Conservation (phyloP, 371 early-diverging fungal genomes). For the Vairimorpha apis region DNA sequence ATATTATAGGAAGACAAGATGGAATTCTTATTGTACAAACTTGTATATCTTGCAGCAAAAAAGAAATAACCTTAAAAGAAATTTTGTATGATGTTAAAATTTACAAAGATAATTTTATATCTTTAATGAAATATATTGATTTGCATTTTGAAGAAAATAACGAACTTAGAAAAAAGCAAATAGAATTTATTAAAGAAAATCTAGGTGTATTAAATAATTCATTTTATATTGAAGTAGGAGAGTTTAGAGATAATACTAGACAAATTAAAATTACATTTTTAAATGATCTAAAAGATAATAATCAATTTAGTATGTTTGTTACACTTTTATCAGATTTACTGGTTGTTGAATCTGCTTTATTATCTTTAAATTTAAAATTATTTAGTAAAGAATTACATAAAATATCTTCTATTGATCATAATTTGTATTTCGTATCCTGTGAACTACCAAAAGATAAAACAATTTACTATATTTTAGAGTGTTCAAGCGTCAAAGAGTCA, state of each 20-base stretch:
- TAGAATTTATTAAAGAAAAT: constrained; percentile 5
- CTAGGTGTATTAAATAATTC: constrained; percentile 17
- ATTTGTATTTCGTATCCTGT: constrained; percentile 19
- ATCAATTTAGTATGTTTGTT: constrained; percentile 11
- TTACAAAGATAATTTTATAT: constrained; percentile 11
- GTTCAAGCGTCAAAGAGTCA: constrained; percentile 19
- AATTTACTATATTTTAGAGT: constrained; percentile 27
- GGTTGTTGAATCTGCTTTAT: constrained; percentile 35
- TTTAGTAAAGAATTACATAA: constrained; percentile 23
- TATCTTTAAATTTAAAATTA: constrained; percentile 28
- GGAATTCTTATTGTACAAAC: constrained; percentile 7
- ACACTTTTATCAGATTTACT: constrained; percentile 33
- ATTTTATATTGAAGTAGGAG: constrained; percentile 25
- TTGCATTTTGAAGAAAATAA: too few relatives aligned
- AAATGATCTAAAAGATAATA: background rate
- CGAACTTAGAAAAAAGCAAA: constrained; percentile 4
- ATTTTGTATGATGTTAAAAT: background rate
- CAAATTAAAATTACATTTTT: constrained; percentile 23
- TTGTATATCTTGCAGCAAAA: constrained; percentile 3
- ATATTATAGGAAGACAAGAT: constrained; percentile 26
- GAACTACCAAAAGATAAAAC: constrained; percentile 6
- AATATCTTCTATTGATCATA: constrained; percentile 36
- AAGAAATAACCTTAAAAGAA: constrained; percentile 7
- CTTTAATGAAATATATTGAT: constrained; percentile 24
- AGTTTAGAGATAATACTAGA: constrained; percentile 28